phyloP scores from a whole-genome alignment of 495 filamentous ascomycete species.

The Trypethelium eluteriae region DNA sequence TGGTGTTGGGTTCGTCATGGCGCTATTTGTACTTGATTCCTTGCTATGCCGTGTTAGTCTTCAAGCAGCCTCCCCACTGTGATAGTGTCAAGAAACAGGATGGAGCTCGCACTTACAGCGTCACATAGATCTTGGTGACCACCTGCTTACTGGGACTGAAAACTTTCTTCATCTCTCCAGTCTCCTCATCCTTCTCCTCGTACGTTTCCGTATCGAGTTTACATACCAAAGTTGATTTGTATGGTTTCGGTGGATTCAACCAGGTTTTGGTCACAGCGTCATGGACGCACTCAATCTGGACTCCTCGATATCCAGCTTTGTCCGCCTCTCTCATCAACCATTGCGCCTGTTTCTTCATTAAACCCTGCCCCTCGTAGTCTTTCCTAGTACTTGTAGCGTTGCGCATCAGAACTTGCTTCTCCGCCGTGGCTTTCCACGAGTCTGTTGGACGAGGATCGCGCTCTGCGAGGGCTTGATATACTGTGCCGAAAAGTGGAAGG shows the following conservation, averaged over 20 bases:
- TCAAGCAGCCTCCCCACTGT: background rate
- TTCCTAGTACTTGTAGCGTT: constrained; percentile 35
- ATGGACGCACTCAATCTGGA: constrained; percentile 36
- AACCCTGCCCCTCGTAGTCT: constrained; percentile 23
- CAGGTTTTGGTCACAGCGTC: constrained; percentile 34
- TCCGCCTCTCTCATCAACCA: constrained; percentile 36
- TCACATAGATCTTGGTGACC: background rate
- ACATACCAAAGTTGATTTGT: constrained; percentile 20
- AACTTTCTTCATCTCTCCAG: constrained; percentile 2
- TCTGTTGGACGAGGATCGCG: constrained; percentile 24
- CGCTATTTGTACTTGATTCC: background rate
- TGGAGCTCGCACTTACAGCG: background rate
- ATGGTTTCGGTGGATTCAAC: constrained; percentile 35
- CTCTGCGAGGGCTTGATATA: constrained; percentile 23
- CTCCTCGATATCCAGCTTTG: constrained; percentile 31
- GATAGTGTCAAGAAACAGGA: background rate
- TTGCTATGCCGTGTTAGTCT: background rate
- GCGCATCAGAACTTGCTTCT: constrained; percentile 35
- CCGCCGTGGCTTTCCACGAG: constrained; percentile 26
- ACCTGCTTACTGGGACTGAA: constrained; percentile 1
- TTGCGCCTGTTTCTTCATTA: constrained; percentile 36
- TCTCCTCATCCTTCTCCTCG: constrained; percentile 16
- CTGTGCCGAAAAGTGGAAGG: constrained; percentile 32
- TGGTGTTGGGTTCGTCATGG: background rate
- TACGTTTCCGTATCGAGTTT: constrained; percentile 6